These are phyloP conservation scores for Tolypocladium tundrense DNA, from an alignment of 2,329 filamentous ascomycete species.

Conservation along the genomic window DNA sequence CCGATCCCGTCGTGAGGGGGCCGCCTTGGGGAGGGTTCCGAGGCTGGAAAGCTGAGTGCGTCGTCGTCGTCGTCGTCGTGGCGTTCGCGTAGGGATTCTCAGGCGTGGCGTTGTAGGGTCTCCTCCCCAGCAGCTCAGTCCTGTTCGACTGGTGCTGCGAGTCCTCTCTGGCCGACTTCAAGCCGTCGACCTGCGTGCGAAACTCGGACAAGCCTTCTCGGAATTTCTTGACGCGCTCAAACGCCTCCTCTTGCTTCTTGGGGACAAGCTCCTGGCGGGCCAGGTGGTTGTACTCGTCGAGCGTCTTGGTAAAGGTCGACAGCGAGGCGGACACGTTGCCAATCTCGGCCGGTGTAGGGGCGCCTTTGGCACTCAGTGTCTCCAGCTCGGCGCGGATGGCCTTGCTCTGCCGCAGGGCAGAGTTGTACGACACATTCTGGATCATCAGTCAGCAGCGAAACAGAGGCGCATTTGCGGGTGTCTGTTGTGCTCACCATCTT, in stretches of 20 bases:
- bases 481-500: not conserved
- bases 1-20: constrained; percentile 30
- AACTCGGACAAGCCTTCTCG: constrained; percentile 73
- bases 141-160: constrained; percentile 55
- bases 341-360: constrained; percentile 43
- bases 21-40: constrained; percentile 28
- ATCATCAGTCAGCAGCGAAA: not conserved
- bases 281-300: constrained; percentile 84
- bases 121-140: constrained; percentile 72
- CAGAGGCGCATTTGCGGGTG: too few relatives aligned
- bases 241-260: constrained; percentile 84
- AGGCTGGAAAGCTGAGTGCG: constrained; percentile 26
- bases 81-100: constrained; percentile 83
- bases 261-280: constrained; percentile 82
- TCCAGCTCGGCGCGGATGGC: constrained; percentile 69
- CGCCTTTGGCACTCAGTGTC: constrained; percentile 53
- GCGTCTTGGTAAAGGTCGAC: constrained; percentile 71
- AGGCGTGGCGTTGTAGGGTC: constrained; percentile 70
- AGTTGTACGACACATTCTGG: constrained; percentile 78
- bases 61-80: constrained; percentile 11
- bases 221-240: constrained; percentile 78
- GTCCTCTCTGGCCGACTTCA: constrained; percentile 73
- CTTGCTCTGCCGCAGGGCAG: constrained; percentile 74
- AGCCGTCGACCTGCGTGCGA: constrained; percentile 61
- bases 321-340: constrained; percentile 72